These are phyloP conservation scores for Symmetrospora coprosmae DNA, from an alignment of 768 basidiomycete species.

Conservation along the genomic window DNA sequence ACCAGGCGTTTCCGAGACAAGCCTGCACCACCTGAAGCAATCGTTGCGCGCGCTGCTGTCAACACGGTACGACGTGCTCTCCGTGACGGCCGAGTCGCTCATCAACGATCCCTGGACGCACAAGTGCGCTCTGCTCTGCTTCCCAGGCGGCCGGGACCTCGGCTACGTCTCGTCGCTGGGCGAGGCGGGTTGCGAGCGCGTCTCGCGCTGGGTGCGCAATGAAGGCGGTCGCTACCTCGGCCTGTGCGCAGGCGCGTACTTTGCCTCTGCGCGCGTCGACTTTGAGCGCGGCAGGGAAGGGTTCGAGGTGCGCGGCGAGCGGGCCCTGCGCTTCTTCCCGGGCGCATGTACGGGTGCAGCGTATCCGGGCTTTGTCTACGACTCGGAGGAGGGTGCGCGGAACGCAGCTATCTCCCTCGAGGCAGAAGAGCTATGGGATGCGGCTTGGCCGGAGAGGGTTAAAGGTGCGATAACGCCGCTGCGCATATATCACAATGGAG, in stretches of 20 bases:
- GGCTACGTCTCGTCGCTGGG: constrained; percentile 40
- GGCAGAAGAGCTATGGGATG: constrained; percentile 25
- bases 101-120: constrained; percentile 59
- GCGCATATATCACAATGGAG: constrained; percentile 43
- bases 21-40: constrained; percentile 41
- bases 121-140: constrained; percentile 62
- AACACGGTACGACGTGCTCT: constrained; percentile 65
- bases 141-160: constrained; percentile 49
- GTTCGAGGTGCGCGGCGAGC: constrained; percentile 38
- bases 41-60: constrained; percentile 48
- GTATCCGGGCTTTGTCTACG: constrained; percentile 41
- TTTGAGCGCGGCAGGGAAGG: constrained; percentile 39
- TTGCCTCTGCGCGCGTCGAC: constrained; percentile 39
- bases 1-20: constrained; percentile 46
- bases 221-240: constrained; percentile 58
- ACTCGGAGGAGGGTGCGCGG: constrained; percentile 41
- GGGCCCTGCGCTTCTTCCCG: constrained; percentile 42
- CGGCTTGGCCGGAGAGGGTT: constrained; percentile 29
- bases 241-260: constrained; percentile 50
- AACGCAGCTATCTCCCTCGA: constrained; percentile 36
- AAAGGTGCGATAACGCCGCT: no score
- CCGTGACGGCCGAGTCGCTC: constrained; percentile 48
- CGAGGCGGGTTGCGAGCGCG: constrained; percentile 39
- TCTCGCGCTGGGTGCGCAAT: constrained; percentile 49
- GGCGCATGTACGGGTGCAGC: constrained; percentile 41